Percentiles rank a stretch among this genome's conserved stretches.
phyloP scores from a whole-genome alignment of 1,139 yeast genomes.

The Kodamaea ohmeri region DNA sequence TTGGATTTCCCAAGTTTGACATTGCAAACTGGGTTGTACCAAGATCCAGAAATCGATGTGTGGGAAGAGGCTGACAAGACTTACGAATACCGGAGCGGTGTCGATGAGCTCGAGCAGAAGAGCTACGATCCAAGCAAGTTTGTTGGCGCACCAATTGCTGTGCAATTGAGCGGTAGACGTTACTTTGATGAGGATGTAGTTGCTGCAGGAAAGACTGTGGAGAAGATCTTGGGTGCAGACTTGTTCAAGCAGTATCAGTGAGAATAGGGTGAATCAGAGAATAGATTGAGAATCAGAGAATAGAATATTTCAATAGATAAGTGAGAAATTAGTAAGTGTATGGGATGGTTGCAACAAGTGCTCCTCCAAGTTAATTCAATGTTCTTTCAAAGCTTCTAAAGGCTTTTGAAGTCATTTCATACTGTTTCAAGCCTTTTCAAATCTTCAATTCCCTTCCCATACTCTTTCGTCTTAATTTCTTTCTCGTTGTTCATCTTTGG shows the following conservation, averaged over 20 bases:
- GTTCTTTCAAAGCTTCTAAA: too few relatives aligned
- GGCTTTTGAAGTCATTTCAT: too few relatives aligned
- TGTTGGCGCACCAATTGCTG: constrained; percentile 50
- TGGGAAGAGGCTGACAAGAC: constrained; percentile 31
- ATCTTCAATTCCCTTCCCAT: too few relatives aligned
- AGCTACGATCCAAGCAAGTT: constrained; percentile 39
- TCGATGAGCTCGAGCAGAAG: constrained; percentile 44
- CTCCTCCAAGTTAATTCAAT: too few relatives aligned
- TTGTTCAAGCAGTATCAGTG: constrained; percentile 18
- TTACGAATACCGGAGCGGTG: constrained; percentile 36
- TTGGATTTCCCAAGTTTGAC: constrained; percentile 61
- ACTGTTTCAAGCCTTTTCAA: too few relatives aligned
- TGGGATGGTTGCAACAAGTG: too few relatives aligned
- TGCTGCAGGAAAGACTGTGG: constrained; percentile 36
- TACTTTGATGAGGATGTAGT: constrained; percentile 55
- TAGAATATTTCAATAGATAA: neutral
- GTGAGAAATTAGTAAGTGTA: constrained; percentile 4
- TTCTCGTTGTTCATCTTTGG: too few relatives aligned
- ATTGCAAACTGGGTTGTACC: constrained; percentile 60
- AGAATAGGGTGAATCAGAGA: neutral
- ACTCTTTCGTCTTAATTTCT: too few relatives aligned
- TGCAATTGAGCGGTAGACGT: constrained; percentile 52
- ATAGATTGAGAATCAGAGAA: neutral
- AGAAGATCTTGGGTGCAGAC: constrained; percentile 27
- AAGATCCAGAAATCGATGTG: constrained; percentile 47